Percentiles rank a stretch among this genome's conserved stretches.
Evolutionary conservation across 495 filamentous ascomycete genomes (phyloP).

Genomic region (Neurospora sp.): DNA sequence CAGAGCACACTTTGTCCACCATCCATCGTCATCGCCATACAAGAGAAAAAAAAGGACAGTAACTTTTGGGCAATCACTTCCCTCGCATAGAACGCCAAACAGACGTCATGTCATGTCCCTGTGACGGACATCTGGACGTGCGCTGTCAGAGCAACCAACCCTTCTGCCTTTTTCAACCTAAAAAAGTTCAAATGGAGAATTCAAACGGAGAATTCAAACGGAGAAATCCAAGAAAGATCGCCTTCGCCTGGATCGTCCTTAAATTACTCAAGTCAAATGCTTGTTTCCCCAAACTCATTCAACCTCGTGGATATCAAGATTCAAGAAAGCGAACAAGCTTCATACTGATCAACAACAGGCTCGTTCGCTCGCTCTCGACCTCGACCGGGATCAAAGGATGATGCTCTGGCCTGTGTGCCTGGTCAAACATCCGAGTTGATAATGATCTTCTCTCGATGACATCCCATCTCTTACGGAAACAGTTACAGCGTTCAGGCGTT

Average conservation of each 20-base stretch:
- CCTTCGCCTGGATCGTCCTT: not conserved
- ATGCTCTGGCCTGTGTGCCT: not conserved
- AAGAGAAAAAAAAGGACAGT: not conserved
- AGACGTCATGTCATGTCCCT: not conserved
- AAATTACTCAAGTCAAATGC: not conserved
- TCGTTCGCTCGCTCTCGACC: not conserved
- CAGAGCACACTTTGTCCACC: not conserved
- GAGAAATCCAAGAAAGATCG: not conserved
- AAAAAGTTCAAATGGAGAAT: not conserved
- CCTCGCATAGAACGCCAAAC: not conserved
- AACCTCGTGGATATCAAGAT: not conserved
- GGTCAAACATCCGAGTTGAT: not conserved
- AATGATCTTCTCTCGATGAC: not conserved
- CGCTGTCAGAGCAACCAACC: not conserved
- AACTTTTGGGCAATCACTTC: not conserved
- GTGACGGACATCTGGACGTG: not conserved
- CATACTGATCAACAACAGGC: not conserved
- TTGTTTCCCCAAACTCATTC: no score
- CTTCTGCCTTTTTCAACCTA: not conserved
- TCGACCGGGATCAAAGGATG: not conserved
- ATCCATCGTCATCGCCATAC: not conserved
- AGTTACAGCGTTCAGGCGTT: not conserved
- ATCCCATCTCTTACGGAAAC: not conserved
- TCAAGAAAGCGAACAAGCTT: not conserved
- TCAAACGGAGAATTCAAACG: not conserved